Evolutionary conservation across 2,329 filamentous ascomycete species (phyloP), one percentile per base, ranked within the genome.

Genomic region (Calonectria montana): DNA sequence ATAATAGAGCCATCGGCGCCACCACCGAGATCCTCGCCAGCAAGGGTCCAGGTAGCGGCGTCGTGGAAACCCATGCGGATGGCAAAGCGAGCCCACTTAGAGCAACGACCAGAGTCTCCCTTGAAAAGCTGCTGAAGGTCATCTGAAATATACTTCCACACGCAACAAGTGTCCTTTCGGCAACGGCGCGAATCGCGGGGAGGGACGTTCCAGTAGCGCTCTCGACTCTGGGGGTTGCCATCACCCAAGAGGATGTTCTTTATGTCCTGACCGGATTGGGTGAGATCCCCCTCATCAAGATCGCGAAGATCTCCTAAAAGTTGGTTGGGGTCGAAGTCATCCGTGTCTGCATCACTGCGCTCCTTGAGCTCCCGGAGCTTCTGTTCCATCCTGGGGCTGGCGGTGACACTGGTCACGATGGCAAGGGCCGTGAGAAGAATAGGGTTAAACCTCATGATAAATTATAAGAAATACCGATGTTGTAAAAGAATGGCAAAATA

Each of bases 51-150:
- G 27, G 83, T 81, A 2, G 81, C 86, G 3, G 86, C 84, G 71
- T 88, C 87, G 72, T 88, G 86, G 77, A 88, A 88, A 15, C 86
- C 86, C 35, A 87, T 82, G 3, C 87, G 85, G 48, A 88, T 81
- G 15, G 86, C 85, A 55, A 78, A 82, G 10, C 87, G 84, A 10
- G 86, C 87, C 75, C 81, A 80, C 55, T 81, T 80, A 65, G 84
- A 87, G 73, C 86, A 88, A 1, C 83, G 80, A 2, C 83, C 83
- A 0, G 82, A 82, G 3, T 75, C 70, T 5, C 84, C 84, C 5
- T 77, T 74, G 80, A 86, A 86, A 12, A 79, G 73, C 3, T 71
- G 47, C 4, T 80, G 76, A 75, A 87, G 82, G 23, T 86, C 83
- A 53, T 83, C 78, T 16, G 83, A 81, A 66, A 87, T 83, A 76